Conservation (phyloP, 2,329 filamentous ascomycete genomes). For the Pseudopyricularia javanii region DNA sequence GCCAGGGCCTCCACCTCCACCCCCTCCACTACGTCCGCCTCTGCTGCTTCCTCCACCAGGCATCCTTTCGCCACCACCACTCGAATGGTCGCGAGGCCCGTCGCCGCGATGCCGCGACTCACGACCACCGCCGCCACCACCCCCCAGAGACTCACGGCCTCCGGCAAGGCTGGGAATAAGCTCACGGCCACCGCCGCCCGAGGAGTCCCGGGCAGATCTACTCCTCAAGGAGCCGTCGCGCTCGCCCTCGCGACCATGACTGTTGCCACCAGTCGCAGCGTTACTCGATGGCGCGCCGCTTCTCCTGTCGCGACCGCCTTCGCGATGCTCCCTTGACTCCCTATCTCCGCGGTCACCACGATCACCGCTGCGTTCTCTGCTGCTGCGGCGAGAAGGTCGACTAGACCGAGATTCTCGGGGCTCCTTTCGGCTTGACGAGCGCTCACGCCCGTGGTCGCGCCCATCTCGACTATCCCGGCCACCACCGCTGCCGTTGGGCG, state of each 20-base stretch:
- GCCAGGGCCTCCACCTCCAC: conserved; percentile 14
- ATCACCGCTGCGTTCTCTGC: conserved; percentile 33
- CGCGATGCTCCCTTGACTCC: conserved; percentile 26
- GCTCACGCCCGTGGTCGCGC: conserved; percentile 24
- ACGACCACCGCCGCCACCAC: conserved; percentile 4
- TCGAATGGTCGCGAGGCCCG: conserved; percentile 8
- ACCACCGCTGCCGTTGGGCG: conserved; percentile 15
- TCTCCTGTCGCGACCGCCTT: conserved; percentile 28
- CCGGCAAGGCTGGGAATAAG: conserved; percentile 1
- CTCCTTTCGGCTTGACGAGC: conserved; percentile 23
- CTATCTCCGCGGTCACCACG: conserved; percentile 23
- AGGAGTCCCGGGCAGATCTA: conserved; percentile 12
- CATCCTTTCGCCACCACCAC: conserved; percentile 21
- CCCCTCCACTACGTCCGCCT: conserved; percentile 20
- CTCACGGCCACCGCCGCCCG: conserved; percentile 11
- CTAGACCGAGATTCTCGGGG: conserved; percentile 24
- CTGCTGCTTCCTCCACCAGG: conserved; percentile 17
- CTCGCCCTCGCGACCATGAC: conserved; percentile 12
- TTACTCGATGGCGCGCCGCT: conserved; percentile 11
- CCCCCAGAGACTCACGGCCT: conserved; percentile 3
- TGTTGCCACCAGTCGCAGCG: conserved; percentile 4
- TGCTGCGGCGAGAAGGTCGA: conserved; percentile 30
- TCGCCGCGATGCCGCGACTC: conserved; percentile 19
- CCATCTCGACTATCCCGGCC: background rate
- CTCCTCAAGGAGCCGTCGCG: conserved; percentile 12